These are phyloP conservation scores for Aspergillus bertholletiae DNA, from an alignment of 495 filamentous ascomycete genomes.

Conservation along the genomic window DNA sequence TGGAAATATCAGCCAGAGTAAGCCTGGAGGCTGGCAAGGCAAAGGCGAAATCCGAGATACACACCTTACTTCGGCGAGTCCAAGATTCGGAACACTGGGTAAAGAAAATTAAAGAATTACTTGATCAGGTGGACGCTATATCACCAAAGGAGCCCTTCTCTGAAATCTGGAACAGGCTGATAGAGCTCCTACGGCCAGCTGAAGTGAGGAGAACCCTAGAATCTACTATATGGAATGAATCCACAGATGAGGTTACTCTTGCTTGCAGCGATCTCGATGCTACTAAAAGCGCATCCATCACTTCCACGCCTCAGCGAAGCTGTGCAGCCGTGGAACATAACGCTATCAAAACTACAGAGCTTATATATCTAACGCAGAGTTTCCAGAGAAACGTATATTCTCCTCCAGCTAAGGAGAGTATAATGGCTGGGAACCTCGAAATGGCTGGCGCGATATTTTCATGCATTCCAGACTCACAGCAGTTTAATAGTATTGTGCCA, in stretches of 20 bases:
- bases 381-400: constrained; percentile 5
- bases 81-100: constrained; percentile 26
- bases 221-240: background rate
- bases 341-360: constrained; percentile 14
- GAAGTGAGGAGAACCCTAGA: background rate
- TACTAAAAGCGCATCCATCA: background rate
- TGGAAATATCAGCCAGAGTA: constrained; percentile 10
- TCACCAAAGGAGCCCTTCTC: constrained; percentile 12
- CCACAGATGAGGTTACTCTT: background rate
- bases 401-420: background rate
- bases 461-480: constrained; percentile 1
- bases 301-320: background rate
- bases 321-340: background rate
- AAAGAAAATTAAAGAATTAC: constrained; percentile 17
- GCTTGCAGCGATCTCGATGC: background rate
- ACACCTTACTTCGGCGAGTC: constrained; percentile 21
- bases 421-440: background rate
- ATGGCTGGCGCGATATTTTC: background rate
- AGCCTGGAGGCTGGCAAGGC: constrained; percentile 18
- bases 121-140: constrained; percentile 9
- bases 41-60: constrained; percentile 23
- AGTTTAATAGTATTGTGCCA: constrained; percentile 19
- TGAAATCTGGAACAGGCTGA: constrained; percentile 17
- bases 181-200: constrained; percentile 11
- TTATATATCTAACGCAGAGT: constrained; percentile 14